Base-by-base conservation (phyloP, 305 asterid genomes). In the Fraxinus greggii region DNA sequence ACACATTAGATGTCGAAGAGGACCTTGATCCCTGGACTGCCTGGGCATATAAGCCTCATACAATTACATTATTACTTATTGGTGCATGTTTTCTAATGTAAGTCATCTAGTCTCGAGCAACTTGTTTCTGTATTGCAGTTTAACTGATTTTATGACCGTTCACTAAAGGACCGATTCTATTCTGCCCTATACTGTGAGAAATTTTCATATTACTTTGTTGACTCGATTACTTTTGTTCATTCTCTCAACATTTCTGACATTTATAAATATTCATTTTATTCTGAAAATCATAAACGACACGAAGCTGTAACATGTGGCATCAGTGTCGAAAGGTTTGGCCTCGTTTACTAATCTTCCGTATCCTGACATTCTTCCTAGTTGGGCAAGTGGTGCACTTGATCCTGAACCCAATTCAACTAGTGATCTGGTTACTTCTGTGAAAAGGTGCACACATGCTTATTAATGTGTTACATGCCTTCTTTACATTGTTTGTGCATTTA, bases 21-120 rank as follows among this genome's bases (percentile, higher is more conserved):
- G 99, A 91, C 83, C 88, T 89, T 80, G 99, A 96, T 88, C 98
- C 98, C 40, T 96, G 99, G 99, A 96, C 97, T 61, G 97, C 98
- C 59, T 96, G 98, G 98, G 99, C 99, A 21, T 94, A 92, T 89
- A 94, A 89, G 88, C 99, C 99, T 72, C 98, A 87, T 31, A 96
- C 99, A 23, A 87, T 96, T 77, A 91, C 98, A n/a, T 86, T 94
- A 82, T 86, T 96, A 63, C 88, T 96, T 51, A 83, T 96, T 77
- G 99, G 99, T 83, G 97, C 99, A 86, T 93, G 98, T 87, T 89
- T 96, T 85, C 97, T 96, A 72, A 94, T 96, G 99, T 96, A 88
- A 96, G 98, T 86, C 70, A 33, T 48, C 77, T 21, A 1, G 36
- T 23, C 24, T 74, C 63, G 10, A 26, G 80, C 45, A 72, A 17